These are phyloP conservation scores for Yamadazyma laniorum DNA, from an alignment of 805 yeast species.

Conservation along the genomic window DNA sequence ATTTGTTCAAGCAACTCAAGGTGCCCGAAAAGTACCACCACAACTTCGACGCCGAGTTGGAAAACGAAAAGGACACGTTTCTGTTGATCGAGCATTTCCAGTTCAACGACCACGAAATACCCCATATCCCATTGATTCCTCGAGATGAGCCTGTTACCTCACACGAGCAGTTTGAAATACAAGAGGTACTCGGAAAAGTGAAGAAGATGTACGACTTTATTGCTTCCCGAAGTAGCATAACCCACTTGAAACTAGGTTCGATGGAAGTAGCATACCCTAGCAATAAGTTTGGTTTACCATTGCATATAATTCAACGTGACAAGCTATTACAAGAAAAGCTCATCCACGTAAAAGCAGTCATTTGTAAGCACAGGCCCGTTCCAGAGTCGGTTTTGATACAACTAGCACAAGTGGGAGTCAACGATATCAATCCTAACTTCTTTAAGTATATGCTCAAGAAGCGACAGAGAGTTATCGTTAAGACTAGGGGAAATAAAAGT, in stretches of 20 bases:
- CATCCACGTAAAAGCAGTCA: slow-evolving; percentile 20
- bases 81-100: slow-evolving; percentile 16
- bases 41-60: slow-evolving; percentile 16
- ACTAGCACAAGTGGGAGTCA: slow-evolving; percentile 15
- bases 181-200: slow-evolving; percentile 12
- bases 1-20: slow-evolving; percentile 18
- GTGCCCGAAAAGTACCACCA: slow-evolving; percentile 7
- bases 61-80: slow-evolving; percentile 5
- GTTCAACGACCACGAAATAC: not conserved
- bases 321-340: slow-evolving; percentile 23
- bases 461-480: slow-evolving; percentile 7
- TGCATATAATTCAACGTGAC: slow-evolving; percentile 27
- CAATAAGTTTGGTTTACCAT: slow-evolving; percentile 30
- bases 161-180: slow-evolving; percentile 2
- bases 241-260: slow-evolving; percentile 25
- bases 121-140: slow-evolving; percentile 2
- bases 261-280: slow-evolving; percentile 34
- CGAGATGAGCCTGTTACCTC: not conserved
- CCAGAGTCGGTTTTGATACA: slow-evolving; percentile 14
- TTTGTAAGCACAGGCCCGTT: slow-evolving; percentile 23
- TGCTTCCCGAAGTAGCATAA: slow-evolving; percentile 17
- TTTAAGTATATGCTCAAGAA: slow-evolving; percentile 27
- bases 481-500: slow-evolving; percentile 20
- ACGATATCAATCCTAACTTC: slow-evolving; percentile 24
- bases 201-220: slow-evolving; percentile 22